Base-by-base conservation (phyloP, 2,329 filamentous ascomycete species). In the Acrocalymma vagum region DNA sequence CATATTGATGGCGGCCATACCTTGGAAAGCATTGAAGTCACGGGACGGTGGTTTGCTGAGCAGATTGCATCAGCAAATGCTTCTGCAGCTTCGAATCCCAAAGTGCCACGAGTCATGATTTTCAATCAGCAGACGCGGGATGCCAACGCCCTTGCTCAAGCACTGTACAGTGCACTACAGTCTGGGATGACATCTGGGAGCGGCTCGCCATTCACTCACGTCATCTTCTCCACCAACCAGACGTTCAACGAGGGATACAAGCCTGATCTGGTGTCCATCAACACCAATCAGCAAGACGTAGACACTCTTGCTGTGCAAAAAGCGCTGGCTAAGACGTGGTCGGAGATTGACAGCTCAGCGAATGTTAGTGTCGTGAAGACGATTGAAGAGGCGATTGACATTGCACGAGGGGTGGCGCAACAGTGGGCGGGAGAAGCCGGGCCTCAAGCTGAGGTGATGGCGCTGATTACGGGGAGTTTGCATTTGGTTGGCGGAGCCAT, bases 111-210 rank as follows among this genome's bases (percentile, higher is more conserved):
- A 0, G 76, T 87, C 42, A 73, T 97, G 29, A 79, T 97, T 31
- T 97, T 97, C 77, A 96, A 96, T 69, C 93, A 96, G 69, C 90
- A 96, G 63, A 90, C 90, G 8, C 83, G 91, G 21, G 85, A 96
- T 60, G 88, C 88, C 5, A 72, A 75, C 4, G 75, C 80, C 11
- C 78, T 95, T 1, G 80, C 93, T 3, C 72, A 71, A 21, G 78
- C 78, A 0, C 74, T 96, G 2, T 76, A 90, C 40, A 64, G 74
- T 8, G 82, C 81, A 3, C 72, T 88, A 36, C 63, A 67, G 38
- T 50, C 29, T 9, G 57, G 60, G 22, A 47, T 66, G 5, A 55
- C 53, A 5, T 52, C 59, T 8, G 60, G 55, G 6, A 44, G 51
- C 4, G 48, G 42, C 1, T 57, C 70, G 26, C 69, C 78, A 0